Evolutionary conservation across 2,329 filamentous ascomycete species (phyloP).

Genomic region (Elsinoe perseae): DNA sequence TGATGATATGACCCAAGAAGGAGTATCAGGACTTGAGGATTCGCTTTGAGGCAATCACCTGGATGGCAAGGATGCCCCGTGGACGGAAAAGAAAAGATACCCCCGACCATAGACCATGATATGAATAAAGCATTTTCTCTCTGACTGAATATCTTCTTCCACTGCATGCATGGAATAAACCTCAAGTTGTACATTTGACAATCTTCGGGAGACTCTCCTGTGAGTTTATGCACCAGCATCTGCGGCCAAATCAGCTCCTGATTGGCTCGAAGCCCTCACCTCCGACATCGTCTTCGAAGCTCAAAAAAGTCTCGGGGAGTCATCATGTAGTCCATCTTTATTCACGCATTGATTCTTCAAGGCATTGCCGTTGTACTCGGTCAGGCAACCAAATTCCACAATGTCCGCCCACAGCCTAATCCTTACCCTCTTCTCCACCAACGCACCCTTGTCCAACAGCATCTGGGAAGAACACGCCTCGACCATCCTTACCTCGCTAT

Average conservation of each 20-base stretch:
- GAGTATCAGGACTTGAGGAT: neutral
- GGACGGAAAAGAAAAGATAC: constrained; percentile 12
- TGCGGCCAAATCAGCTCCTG: constrained; percentile 6
- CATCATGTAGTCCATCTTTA: neutral
- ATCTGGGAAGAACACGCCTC: neutral
- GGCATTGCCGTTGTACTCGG: too few species aligned
- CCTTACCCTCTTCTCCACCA: constrained; percentile 15
- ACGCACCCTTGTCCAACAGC: constrained; percentile 2
- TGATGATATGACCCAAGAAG: neutral
- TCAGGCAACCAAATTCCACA: constrained; percentile 11
- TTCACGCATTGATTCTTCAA: constrained; percentile 11
- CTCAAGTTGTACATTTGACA: too few species aligned
- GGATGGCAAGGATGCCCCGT: constrained; percentile 2
- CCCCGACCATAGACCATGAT: constrained; percentile 10
- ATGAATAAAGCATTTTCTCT: constrained; percentile 4
- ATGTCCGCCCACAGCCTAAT: neutral
- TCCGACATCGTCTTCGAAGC: constrained; percentile 10
- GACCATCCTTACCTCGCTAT: neutral
- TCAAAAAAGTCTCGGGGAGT: neutral
- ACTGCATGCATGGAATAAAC: too few species aligned
- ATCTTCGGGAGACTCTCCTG: too few species aligned
- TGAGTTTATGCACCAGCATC: too few species aligned
- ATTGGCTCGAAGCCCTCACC: neutral
- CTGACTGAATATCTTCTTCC: neutral
- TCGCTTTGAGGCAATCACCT: neutral